Percentiles rank a stretch among this genome's conserved stretches.
phyloP scores from a whole-genome alignment of 2,329 filamentous ascomycete species.

The Teratosphaeria zuluensis region DNA sequence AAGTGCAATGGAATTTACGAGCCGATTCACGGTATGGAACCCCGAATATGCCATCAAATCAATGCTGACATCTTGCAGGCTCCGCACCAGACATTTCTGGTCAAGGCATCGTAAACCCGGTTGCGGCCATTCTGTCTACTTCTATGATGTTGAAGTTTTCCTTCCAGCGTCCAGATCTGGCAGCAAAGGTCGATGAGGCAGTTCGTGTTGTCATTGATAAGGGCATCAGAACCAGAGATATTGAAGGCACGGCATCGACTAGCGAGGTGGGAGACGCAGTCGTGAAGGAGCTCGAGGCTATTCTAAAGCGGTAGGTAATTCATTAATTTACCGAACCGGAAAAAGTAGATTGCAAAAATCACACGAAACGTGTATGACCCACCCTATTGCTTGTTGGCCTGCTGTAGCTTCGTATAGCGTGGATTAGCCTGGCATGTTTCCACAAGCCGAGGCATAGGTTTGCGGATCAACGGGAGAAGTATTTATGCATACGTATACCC shows the following conservation, averaged over 20 bases:
- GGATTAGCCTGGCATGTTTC: background rate
- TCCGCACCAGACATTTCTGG: slow-evolving; percentile 91
- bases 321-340: background rate
- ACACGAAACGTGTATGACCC: background rate
- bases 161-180: slow-evolving; percentile 66
- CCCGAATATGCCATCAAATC: background rate
- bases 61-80: slow-evolving; percentile 32
- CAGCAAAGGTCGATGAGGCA: slow-evolving; percentile 69
- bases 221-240: slow-evolving; percentile 71
- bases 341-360: background rate
- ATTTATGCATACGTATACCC: background rate
- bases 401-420: background rate
- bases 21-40: slow-evolving; percentile 73
- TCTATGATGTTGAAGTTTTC: slow-evolving; percentile 97
- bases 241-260: slow-evolving; percentile 68
- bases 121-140: slow-evolving; percentile 83
- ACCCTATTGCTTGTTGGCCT: background rate
- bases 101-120: slow-evolving; percentile 71
- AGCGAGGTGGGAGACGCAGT: slow-evolving; percentile 75
- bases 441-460: background rate
- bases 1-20: slow-evolving; percentile 93
- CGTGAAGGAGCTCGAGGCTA: slow-evolving; percentile 59
- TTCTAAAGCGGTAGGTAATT: slow-evolving; percentile 41
- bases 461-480: background rate
- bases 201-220: slow-evolving; percentile 71